Conservation (phyloP, 176 grass and related monocot genomes). For the Avena atlantica region DNA sequence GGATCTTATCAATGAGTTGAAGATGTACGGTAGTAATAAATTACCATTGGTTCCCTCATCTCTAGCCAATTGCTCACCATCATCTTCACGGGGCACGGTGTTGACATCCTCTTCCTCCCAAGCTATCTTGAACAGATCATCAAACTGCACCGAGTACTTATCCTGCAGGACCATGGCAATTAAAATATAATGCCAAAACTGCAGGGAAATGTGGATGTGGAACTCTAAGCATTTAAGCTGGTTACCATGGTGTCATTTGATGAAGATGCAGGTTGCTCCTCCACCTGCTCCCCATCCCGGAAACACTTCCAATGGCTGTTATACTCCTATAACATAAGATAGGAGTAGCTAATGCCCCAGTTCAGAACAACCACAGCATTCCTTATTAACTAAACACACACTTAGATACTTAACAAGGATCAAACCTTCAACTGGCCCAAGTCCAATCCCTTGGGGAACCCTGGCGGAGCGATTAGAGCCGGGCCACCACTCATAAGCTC, state of each 20-base stretch:
- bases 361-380: not conserved
- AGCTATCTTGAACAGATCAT: constrained; percentile 96
- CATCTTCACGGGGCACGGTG: constrained; percentile 49
- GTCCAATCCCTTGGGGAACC: constrained; percentile 77
- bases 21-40: constrained; percentile 34
- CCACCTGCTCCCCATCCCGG: constrained; percentile 24
- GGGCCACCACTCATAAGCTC: constrained; percentile 62
- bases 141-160: constrained; percentile 77
- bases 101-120: constrained; percentile 73
- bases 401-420: not conserved
- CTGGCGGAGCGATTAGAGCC: constrained; percentile 63
- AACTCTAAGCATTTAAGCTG: not conserved
- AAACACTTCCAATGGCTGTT: constrained; percentile 58
- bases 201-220: constrained; percentile 33
- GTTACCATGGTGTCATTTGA: constrained; percentile 53
- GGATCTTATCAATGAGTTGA: constrained; percentile 23
- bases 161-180: constrained; percentile 58
- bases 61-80: constrained; percentile 49
- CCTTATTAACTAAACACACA: constrained; percentile 24
- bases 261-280: constrained; percentile 42
- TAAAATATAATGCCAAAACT: constrained; percentile 34
- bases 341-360: not conserved
- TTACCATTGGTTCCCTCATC: constrained; percentile 50
- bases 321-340: constrained; percentile 68
- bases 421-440: constrained; percentile 84